Conservation (phyloP, 139 green algal species). For the Yamagishiella unicocca region DNA sequence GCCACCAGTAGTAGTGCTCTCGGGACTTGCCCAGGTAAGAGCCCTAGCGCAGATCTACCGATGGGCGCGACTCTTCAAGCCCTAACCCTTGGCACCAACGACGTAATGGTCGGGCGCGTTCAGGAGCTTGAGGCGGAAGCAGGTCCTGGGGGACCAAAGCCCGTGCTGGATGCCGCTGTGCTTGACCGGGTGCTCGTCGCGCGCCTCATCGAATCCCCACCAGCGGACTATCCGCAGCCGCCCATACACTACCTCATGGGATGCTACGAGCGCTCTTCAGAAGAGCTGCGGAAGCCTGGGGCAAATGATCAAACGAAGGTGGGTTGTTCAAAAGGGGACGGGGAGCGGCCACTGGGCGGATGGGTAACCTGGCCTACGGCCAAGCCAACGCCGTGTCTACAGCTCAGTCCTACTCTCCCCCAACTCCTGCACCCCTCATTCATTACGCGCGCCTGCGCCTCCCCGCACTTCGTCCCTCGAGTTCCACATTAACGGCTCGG, state of each 20-base stretch:
- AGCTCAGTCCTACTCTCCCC: no score
- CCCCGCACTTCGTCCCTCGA: no score
- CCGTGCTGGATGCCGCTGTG: slow-evolving; percentile 61
- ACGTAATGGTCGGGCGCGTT: not conserved
- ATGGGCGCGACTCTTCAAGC: no score
- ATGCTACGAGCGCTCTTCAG: slow-evolving; percentile 67
- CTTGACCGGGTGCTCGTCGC: slow-evolving; percentile 83
- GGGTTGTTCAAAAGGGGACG: no score
- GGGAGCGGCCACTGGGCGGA: no score
- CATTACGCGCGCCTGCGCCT: no score
- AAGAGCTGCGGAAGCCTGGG: slow-evolving; percentile 58
- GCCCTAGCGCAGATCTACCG: no score
- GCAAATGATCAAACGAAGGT: slow-evolving; percentile 48
- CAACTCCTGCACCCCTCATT: no score
- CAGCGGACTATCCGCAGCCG: slow-evolving; percentile 67
- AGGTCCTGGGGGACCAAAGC: not conserved
- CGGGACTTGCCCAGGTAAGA: not conserved
- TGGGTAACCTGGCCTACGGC: no score
- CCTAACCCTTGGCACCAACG: no score
- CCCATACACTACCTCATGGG: slow-evolving; percentile 86
- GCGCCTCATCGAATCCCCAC: slow-evolving; percentile 78
- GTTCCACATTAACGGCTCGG: no score
- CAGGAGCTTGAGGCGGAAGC: slow-evolving; percentile 25
- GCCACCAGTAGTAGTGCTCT: slow-evolving; percentile 3
- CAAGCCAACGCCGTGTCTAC: no score